Conservation (phyloP, 2,329 filamentous ascomycete species). For the Diplodia mutila region DNA sequence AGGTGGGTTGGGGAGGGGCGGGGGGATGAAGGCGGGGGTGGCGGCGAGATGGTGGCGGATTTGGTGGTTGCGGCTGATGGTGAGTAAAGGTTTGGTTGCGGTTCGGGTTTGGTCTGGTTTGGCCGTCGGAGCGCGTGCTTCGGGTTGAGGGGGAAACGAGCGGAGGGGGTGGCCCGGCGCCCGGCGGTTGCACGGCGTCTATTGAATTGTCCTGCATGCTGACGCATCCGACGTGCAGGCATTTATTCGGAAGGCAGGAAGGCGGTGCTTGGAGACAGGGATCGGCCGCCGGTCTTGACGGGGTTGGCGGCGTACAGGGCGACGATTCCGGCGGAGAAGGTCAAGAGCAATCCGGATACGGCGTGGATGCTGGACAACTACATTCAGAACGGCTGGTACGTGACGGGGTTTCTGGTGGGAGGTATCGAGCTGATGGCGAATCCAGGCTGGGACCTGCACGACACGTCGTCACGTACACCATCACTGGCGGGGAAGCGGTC, state of each 20-base stretch:
- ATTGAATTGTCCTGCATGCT: neutral
- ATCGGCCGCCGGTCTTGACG: conserved; percentile 53
- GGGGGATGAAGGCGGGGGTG: conserved; percentile 39
- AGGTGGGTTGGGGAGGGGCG: conserved; percentile 44
- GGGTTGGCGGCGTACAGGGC: conserved; percentile 66
- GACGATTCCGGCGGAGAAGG: conserved; percentile 53
- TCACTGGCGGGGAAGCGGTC: conserved; percentile 58
- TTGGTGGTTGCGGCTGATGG: conserved; percentile 40
- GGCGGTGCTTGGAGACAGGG: conserved; percentile 27
- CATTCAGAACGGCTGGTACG: conserved; percentile 33
- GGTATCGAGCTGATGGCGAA: neutral
- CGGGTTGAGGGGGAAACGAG: neutral
- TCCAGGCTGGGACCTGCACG: conserved; percentile 42
- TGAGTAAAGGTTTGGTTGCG: conserved; percentile 38
- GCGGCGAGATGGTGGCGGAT: conserved; percentile 39
- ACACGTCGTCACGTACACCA: conserved; percentile 54
- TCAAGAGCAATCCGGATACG: conserved; percentile 43
- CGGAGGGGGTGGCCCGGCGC: neutral
- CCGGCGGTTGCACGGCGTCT: neutral
- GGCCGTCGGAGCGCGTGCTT: neutral
- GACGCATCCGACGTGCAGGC: neutral
- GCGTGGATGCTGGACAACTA: conserved; percentile 32
- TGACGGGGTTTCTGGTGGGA: no score
- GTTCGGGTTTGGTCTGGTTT: conserved; percentile 33
- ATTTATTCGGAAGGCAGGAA: conserved; percentile 32